Evolutionary conservation across 768 basidiomycete genomes (phyloP), one percentile per base, ranked within the genome.

Genomic region (Filobasidium wieringae): DNA sequence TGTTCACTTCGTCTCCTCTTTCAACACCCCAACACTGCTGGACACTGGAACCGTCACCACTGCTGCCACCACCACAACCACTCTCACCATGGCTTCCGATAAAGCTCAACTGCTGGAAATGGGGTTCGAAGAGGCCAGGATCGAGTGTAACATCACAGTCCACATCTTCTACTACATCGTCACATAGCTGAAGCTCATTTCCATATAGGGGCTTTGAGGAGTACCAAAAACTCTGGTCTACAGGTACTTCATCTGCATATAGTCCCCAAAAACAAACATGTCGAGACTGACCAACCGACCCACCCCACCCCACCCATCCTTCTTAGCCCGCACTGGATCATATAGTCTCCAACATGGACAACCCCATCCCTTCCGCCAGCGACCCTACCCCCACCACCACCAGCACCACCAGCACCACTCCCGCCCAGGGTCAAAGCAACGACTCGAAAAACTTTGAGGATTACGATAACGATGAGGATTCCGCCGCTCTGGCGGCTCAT

Each of bases 91-190:
- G 64, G 59, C 66, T 2, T 63, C 64, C 5, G 73, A 74, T 39
- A 66, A 66, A 59, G 61, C 63, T 0, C 68, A 71, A 49, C 77
- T 96, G 32, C 66, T 89, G 11, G 77, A 80, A 22, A 91, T 93
- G 87, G 91, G 91, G 12, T 95, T 95, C 64, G 86, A 91, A 60
- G 69, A 80, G 24, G 80, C 82, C 15, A 81, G 91, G 59, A 83
- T 93, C 43, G 88, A 90, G 66, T 93, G 90, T 92, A 65, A 68
- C 86, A 75, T 22, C 19, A 31, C 40, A 62, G 51, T 51, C 63
- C 19, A 27, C 50, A 30, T 51, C 37, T 15, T 7, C 24, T 43
- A 22, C 15, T 22, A 19, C 14, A 17, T 22, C 7, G 19, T 40
- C 22, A 39, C 29, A 26, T 52, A 45, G 51, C 27, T 12, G 45